These are phyloP conservation scores for Mycogone perniciosa DNA, from an alignment of 2,329 filamentous ascomycete genomes.

Conservation along the genomic window DNA sequence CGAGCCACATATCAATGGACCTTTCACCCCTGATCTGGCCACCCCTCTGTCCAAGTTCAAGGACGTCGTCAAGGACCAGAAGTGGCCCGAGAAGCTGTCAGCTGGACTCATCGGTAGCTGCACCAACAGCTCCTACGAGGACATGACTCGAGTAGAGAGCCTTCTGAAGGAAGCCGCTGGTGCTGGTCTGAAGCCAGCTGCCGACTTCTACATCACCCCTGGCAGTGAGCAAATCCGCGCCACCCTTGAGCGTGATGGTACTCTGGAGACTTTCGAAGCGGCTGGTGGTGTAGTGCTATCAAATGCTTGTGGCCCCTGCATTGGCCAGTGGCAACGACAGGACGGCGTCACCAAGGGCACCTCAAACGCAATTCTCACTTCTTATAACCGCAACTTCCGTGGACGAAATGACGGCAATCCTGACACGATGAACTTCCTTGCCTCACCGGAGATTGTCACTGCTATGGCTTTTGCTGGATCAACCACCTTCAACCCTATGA, in stretches of 20 bases:
- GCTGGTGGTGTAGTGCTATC: conserved; percentile 87
- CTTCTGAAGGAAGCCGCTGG: conserved; percentile 85
- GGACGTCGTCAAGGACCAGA: conserved; percentile 71
- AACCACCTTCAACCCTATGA: conserved; percentile 94
- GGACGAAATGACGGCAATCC: conserved; percentile 96
- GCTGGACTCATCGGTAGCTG: conserved; percentile 95
- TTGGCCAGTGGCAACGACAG: conserved; percentile 90
- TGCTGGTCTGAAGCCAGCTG: conserved; percentile 83
- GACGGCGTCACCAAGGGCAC: conserved; percentile 81
- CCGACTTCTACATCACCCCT: conserved; percentile 92
- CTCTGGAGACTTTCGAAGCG: conserved; percentile 74
- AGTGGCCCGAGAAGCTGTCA: conserved; percentile 87
- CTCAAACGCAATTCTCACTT: conserved; percentile 88
- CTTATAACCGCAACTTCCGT: conserved; percentile 98
- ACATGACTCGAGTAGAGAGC: conserved; percentile 93
- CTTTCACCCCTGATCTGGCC: conserved; percentile 91
- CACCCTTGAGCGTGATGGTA: conserved; percentile 83
- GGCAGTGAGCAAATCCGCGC: conserved; percentile 96
- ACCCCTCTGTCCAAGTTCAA: conserved; percentile 90
- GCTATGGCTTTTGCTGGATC: conserved; percentile 89
- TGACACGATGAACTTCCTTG: conserved; percentile 97
- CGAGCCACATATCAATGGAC: conserved; percentile 95
- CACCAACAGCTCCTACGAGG: conserved; percentile 97
- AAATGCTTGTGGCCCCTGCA: conserved; percentile 91
- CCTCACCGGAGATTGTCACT: conserved; percentile 92